Evolutionary conservation across 2,329 filamentous ascomycete species (phyloP), one percentile per base, ranked within the genome.

Genomic region (Ascochyta lentis): DNA sequence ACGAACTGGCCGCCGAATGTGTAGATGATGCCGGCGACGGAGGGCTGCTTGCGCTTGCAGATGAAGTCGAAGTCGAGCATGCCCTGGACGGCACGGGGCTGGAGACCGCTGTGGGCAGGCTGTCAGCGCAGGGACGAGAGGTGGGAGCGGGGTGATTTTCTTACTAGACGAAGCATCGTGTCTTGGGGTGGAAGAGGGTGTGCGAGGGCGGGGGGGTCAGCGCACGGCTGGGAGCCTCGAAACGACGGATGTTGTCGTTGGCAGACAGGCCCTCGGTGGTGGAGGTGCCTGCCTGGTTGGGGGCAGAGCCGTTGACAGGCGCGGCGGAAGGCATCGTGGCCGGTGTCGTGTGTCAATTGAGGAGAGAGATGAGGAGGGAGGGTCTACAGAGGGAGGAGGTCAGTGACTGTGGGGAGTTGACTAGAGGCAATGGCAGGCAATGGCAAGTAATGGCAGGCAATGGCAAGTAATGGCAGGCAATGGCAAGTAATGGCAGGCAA

Each of bases 1-100:
- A 99, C 95, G 88, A 99, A 99, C 83, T 99, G 95, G 69, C 95
- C 95, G 78, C 95, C 95, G 76, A 99, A 99, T 71, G 95, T 97
- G 86, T 99, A 99, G 86, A 99, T 98, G 82, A 99, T 98, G 77
- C 93, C 95, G 67, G 95, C 95, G 56, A 99, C 95, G 56, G 95
- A 99, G 64, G 95, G 95, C 58, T 91, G 96, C 77, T 88, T 86
- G 74, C 95, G 91, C 88, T 98, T 98, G 92, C 95, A 99, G 83
- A 99, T 99, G 86, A 98, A 99, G 85, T 99, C 95, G 79, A 99
- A 99, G 81, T 99, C 95, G 78, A 99, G 90, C 81, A 83, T 83
- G 63, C 81, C 81, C 78, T 83, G 81, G 47, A 83, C 81, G 53
- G 81, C 81, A 71, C 93, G 89, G 76, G 95, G 94, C 84, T 99